Base-by-base conservation (phyloP, 1,139 yeast genomes). In the Magnusiomyces suaveolens region DNA sequence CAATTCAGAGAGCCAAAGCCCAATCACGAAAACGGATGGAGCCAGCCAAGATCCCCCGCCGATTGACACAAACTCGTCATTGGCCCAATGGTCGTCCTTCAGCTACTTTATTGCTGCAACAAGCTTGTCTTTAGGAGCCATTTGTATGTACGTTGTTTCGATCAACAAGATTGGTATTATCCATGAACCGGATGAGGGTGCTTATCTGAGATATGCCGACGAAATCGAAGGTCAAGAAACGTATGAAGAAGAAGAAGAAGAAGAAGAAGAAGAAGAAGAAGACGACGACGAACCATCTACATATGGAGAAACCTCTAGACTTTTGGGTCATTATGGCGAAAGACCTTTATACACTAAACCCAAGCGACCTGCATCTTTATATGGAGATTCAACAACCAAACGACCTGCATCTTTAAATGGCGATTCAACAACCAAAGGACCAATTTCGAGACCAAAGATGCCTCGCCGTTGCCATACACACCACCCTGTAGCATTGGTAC, bases 61-160 rank as follows among this genome's bases (percentile, higher is more conserved):
- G n/a, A 2, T n/a, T 24, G 49, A 47, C 32, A 24, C 51, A 1
- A 50, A 57, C 25, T 50, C 61, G 12, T 54, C 62, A 3, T 57
- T 64, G 1, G 54, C 52, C 1, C 43, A 51, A 2, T 49, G 54
- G 36, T 56, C 81, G 0, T 78, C 84, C 2, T 81, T 84, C 59
- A 67, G 81, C 3, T 85, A 87, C 67, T 87, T 86, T 62, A 69
- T 84, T 47, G 81, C 90, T 0, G 87, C 95, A 1, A 76, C 87
- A 33, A 64, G 81, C 16, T 78, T 89, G 1, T 77, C 88, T 0
- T 59, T 74, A 1, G 62, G 75, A 0, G 78, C 90, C 0, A 59
- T 80, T 25, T 38, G 54, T 8, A 49, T 63, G 51, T 67, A 60
- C 53, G 44, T 54, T 16, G 46, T 43, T 3, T 47, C 58, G 36